Evolutionary conservation across 805 yeast species (phyloP), one percentile per base, ranked within the genome.

Genomic region (Ogataea corticis): DNA sequence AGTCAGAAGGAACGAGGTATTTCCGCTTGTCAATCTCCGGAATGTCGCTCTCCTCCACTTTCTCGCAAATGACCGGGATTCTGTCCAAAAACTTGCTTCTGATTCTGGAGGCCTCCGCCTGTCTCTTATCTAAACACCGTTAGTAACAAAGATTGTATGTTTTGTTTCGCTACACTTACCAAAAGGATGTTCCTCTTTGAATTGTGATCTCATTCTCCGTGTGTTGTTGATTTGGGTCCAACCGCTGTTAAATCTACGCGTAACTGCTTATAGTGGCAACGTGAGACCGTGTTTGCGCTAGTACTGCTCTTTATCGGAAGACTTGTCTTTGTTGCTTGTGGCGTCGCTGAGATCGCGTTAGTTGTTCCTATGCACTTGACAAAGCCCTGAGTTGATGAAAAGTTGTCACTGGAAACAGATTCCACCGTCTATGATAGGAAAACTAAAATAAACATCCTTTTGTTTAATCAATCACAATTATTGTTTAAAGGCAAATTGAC

Each of bases 11-110:
- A 10, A 94, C 99, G 54, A 94, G 77, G 65, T 94, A 94, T 72
- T 94, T 94, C 68, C 96, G 86, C 77, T 94, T 94, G 69, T 94
- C 99, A 62, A 94, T 91, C 56, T 90, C 94, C 38, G 95, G 96
- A 53, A 94, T 87, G 64, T 94, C 97, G 29, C 96, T 85, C 70
- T 92, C 92, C 70, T 91, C 98, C 32, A 91, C 97, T 70, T 91
- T 85, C 71, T 94, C 99, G 67, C 99, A 94, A 62, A 94, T 92
- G 21, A 86, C 97, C 3, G 99, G 99, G 50, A 94, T 89, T 56
- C 99, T 80, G 66, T 94, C 96, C 45, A 79, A 76, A 71, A 91
- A 94, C 67, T 91, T 87, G 60, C 85, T 83, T 52, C 89, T 81
- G 62, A 92, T 92, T 61, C 97, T 83, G 55, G 85, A 82, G 30